phyloP scores from a whole-genome alignment of 1,284 basidiomycete genomes.

The Inonotus obliquus region DNA sequence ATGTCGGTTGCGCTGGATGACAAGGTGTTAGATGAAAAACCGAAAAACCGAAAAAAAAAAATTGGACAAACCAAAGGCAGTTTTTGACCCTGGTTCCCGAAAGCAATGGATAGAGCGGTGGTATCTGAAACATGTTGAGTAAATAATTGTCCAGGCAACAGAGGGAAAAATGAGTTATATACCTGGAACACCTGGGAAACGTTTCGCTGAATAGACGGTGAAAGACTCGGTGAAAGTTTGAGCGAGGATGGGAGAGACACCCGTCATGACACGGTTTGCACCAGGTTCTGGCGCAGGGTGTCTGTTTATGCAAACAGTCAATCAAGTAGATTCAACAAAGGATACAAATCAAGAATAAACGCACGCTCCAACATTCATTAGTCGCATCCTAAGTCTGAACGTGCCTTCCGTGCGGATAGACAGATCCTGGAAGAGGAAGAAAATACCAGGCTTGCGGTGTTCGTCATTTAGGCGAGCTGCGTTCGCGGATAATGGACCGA shows the following conservation, averaged over 20 bases:
- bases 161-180: constrained; percentile 26
- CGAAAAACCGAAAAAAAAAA: constrained; percentile 15
- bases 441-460: constrained; percentile 78
- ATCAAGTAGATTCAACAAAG: constrained; percentile 24
- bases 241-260: constrained; percentile 70
- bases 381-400: constrained; percentile 72
- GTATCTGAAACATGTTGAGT: constrained; percentile 50
- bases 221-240: constrained; percentile 85
- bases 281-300: constrained; percentile 69
- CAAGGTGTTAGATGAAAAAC: constrained; percentile 19
- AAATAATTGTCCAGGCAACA: constrained; percentile 3
- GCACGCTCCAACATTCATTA: constrained; percentile 85
- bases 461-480: constrained; percentile 81
- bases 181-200: constrained; percentile 91
- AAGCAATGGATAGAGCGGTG: constrained; percentile 84
- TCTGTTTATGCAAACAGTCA: constrained; percentile 33
- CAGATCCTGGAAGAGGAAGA: constrained; percentile 85
- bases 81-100: constrained; percentile 89
- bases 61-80: constrained; percentile 66
- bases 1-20: constrained; percentile 69
- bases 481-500: constrained; percentile 81
- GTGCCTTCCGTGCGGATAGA: constrained; percentile 84
- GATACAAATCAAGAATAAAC: constrained; percentile 29
- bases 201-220: constrained; percentile 87
- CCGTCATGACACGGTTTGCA: constrained; percentile 57